Percentiles rank a stretch among this genome's conserved stretches.
These are phyloP conservation scores for Nemania bipapillata DNA, from an alignment of 2,329 filamentous ascomycete genomes.

Conservation along the genomic window DNA sequence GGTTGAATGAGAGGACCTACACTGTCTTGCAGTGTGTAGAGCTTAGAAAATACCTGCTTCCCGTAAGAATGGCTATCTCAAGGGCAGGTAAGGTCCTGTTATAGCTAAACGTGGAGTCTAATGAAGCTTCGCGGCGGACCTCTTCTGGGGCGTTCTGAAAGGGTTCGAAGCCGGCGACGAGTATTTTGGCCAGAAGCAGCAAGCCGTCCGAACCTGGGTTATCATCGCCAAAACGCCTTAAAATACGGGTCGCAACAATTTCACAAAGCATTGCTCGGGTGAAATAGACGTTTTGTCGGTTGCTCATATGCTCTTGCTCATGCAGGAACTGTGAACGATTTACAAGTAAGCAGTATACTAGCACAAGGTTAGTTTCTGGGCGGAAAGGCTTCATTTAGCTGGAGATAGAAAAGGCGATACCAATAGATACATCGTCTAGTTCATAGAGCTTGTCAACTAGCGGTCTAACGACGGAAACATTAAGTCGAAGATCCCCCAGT, in stretches of 20 bases:
- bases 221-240: slow-evolving; percentile 82
- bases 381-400: neutral
- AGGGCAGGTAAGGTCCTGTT: slow-evolving; percentile 76
- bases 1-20: slow-evolving; percentile 48
- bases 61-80: slow-evolving; percentile 83
- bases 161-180: slow-evolving; percentile 84
- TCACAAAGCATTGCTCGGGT: slow-evolving; percentile 83
- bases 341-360: slow-evolving; percentile 84
- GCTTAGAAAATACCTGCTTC: slow-evolving; percentile 81
- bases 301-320: slow-evolving; percentile 78
- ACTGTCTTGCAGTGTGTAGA: slow-evolving; percentile 83
- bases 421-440: slow-evolving; percentile 80
- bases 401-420: slow-evolving; percentile 55
- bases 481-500: slow-evolving; percentile 82
- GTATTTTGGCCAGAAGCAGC: slow-evolving; percentile 78
- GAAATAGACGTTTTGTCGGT: slow-evolving; percentile 82
- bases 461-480: slow-evolving; percentile 80
- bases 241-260: slow-evolving; percentile 79
- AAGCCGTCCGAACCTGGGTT: slow-evolving; percentile 76
- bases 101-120: slow-evolving; percentile 60
- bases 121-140: slow-evolving; percentile 68
- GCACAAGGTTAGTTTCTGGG: slow-evolving; percentile 21
- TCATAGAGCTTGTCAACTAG: slow-evolving; percentile 86
- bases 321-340: slow-evolving; percentile 82
- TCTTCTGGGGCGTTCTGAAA: slow-evolving; percentile 82